These are phyloP conservation scores for Cladosporium sp. DNA, from an alignment of 2,329 filamentous ascomycete species.

Conservation along the genomic window DNA sequence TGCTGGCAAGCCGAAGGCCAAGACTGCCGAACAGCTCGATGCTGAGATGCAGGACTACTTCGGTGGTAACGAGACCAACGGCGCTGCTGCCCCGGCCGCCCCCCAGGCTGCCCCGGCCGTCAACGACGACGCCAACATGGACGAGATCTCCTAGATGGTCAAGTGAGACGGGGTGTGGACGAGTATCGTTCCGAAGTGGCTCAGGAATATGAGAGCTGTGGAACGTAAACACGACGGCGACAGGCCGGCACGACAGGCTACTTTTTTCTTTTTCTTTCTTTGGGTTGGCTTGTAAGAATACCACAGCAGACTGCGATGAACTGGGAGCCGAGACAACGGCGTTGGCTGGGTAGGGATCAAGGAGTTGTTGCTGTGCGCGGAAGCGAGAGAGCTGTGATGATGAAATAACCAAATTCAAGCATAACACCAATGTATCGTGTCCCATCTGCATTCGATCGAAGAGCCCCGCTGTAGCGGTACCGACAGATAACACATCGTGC, in stretches of 20 bases:
- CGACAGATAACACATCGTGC: not conserved
- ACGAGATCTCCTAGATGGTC: slow-evolving; percentile 43
- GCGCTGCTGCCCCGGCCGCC: slow-evolving; percentile 48
- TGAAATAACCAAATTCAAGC: not conserved
- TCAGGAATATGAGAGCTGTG: not conserved
- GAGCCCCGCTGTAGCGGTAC: not conserved
- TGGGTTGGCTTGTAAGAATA: slow-evolving; percentile 17
- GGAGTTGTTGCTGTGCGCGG: slow-evolving; percentile 6
- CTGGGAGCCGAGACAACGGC: not conserved
- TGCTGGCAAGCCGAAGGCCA: slow-evolving; percentile 68
- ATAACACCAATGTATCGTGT: slow-evolving; percentile 2
- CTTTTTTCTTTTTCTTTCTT: slow-evolving; percentile 11
- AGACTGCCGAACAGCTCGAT: slow-evolving; percentile 93
- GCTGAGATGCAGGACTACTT: slow-evolving; percentile 99
- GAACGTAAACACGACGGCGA: slow-evolving; percentile 2
- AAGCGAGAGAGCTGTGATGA: slow-evolving; percentile 2
- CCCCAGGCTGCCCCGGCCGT: slow-evolving; percentile 49
- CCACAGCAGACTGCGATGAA: slow-evolving; percentile 18
- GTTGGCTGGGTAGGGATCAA: slow-evolving; percentile 7
- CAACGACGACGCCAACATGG: slow-evolving; percentile 52
- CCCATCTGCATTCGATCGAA: not conserved
- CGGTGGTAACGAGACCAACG: slow-evolving; percentile 47
- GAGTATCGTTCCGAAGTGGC: not conserved
- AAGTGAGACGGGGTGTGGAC: not conserved
- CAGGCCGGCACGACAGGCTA: not conserved